Conservation (phyloP, 129 eudicot genomes). For the Heracleum sosnowskyi region DNA sequence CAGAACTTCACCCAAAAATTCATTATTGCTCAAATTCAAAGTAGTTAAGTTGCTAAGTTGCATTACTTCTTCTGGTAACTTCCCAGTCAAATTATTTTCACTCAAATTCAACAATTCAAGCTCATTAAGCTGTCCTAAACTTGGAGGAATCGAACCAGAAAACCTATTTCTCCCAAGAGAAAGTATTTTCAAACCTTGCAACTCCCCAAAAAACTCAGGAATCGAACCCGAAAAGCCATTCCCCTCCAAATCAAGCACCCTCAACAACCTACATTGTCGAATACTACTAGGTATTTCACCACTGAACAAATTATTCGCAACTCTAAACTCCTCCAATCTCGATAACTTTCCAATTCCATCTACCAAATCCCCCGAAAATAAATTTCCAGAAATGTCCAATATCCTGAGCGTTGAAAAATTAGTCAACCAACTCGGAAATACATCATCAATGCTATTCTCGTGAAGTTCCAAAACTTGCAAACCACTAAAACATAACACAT, state of each 20-base stretch:
- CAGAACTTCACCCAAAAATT: slow-evolving; percentile 33
- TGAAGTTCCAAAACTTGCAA: slow-evolving; percentile 44
- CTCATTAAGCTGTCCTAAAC: slow-evolving; percentile 23
- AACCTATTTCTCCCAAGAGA: slow-evolving; percentile 54
- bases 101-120: slow-evolving; percentile 54
- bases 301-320: slow-evolving; percentile 43
- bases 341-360: slow-evolving; percentile 35
- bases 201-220: slow-evolving; percentile 42
- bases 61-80: slow-evolving; percentile 38
- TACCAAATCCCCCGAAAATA: slow-evolving; percentile 37
- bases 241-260: slow-evolving; percentile 48
- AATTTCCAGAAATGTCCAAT: slow-evolving; percentile 56
- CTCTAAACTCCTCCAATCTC: slow-evolving; percentile 43
- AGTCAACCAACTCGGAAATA: slow-evolving; percentile 51
- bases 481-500: slow-evolving; percentile 22
- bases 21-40: slow-evolving; percentile 48
- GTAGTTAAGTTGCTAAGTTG: slow-evolving; percentile 51
- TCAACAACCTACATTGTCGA: slow-evolving; percentile 38
- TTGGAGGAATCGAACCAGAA: slow-evolving; percentile 39
- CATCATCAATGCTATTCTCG: slow-evolving; percentile 48
- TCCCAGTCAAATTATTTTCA: slow-evolving; percentile 46
- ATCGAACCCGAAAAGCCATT: slow-evolving; percentile 48
- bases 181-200: slow-evolving; percentile 27
- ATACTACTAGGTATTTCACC: slow-evolving; percentile 51
- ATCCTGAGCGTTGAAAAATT: slow-evolving; percentile 31